Evolutionary conservation across 2,329 filamentous ascomycete genomes (phyloP), one percentile per base, ranked within the genome.

Genomic region (Magnaporthiopsis poae): DNA sequence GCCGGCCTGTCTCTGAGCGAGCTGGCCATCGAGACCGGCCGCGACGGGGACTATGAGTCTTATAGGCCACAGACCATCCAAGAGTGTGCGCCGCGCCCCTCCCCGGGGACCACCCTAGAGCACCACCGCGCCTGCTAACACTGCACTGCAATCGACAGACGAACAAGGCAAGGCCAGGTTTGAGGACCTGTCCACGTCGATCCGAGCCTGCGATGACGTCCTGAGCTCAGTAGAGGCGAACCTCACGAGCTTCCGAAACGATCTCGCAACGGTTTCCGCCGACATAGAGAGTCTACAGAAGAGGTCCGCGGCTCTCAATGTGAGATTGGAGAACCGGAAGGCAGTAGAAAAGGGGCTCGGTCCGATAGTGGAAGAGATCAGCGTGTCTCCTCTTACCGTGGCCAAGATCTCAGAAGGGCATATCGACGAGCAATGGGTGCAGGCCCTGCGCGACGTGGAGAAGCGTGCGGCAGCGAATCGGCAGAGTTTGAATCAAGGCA

Each of bases 231-330:
- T 99, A 66, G 94, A 99, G 79, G 88, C 86, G 39, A 98, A 97
- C 75, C 82, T 99, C 65, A 90, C 90, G 56, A 94, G 89, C 75
- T 99, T 99, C 74, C 92, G 96, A 74, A 90, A 92, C 68, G 96
- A 99, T 76, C 85, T 99, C 13, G 94, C 92, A 11, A 86, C 88
- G 18, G 95, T 99, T 15, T 97, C 95, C 1, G 89, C 92, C 8
- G 95, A 99, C 75, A 99, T 99, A 65, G 95, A 99, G 77, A 92
- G 88, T 2, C 80, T 99, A 60, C 95, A 99, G 78, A 88, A 89
- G 65, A 87, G 95, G 62, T 99, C 95, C 0, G 85, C 89, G 13
- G 87, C 89, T 9, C 78, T 99, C 68, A 97, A 92, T 71, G 87
- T 90, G 52, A 88, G 92, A 72, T 81, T 99, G 36, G 90, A 96